phyloP scores from a whole-genome alignment of 139 green algal genomes.

The Spirogloea muscicola region DNA sequence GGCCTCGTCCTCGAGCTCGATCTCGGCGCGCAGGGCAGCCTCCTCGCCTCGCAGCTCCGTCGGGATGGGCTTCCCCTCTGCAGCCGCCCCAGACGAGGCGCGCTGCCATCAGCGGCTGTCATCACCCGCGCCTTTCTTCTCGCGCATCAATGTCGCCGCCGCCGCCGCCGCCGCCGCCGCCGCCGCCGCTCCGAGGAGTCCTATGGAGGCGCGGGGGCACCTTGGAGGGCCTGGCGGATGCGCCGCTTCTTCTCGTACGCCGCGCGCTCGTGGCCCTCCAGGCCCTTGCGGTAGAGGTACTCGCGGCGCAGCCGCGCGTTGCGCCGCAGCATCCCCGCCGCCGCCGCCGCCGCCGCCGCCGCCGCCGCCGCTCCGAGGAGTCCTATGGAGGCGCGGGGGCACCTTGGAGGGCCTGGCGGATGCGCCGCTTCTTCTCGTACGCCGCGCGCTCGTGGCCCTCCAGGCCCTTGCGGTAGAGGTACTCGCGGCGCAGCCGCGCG shows the following conservation, averaged over 20 bases:
- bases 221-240: constrained; percentile 60
- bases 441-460: constrained; percentile 85
- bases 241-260: constrained; percentile 93
- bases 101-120: too few species aligned
- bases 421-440: constrained; percentile 93
- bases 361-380: too few species aligned
- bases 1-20: constrained; percentile 95
- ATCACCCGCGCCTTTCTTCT: too few species aligned
- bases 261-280: constrained; percentile 89
- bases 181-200: too few species aligned
- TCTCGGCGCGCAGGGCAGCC: constrained; percentile 65
- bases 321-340: constrained; percentile 64
- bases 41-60: constrained; percentile 84
- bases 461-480: constrained; percentile 91
- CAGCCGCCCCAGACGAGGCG: too few species aligned
- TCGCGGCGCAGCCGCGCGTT: constrained; percentile 85
- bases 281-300: constrained; percentile 92
- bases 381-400: too few species aligned
- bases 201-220: too few species aligned
- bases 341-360: too few species aligned
- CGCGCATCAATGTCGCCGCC: too few species aligned
- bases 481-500: constrained; percentile 84
- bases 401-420: constrained; percentile 58
- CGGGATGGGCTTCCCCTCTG: constrained; percentile 97
- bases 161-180: too few species aligned